phyloP scores from a whole-genome alignment of 208 protist genomes.

The Borovskyia barvae region DNA sequence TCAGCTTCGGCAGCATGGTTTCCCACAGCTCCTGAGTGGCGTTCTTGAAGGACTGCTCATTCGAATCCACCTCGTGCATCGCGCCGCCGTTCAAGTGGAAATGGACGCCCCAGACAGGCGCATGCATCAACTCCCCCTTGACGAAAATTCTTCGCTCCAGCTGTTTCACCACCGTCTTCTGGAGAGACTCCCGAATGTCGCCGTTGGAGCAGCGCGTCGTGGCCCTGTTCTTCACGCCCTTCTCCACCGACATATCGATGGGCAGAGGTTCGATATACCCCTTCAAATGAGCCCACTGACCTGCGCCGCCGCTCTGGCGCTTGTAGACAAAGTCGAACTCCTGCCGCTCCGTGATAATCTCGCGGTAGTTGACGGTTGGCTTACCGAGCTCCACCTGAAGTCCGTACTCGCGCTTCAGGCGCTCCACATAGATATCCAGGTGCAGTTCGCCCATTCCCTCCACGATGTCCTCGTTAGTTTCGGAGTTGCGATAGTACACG shows the following conservation, averaged over 20 bases:
- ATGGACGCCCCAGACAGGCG: slow-evolving; percentile 95
- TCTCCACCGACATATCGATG: slow-evolving; percentile 91
- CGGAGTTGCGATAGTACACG: slow-evolving; percentile 89
- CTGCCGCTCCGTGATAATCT: slow-evolving; percentile 88
- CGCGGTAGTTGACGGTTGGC: slow-evolving; percentile 97
- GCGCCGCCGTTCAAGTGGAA: slow-evolving; percentile 95
- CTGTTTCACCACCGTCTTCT: slow-evolving; percentile 92
- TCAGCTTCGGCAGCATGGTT: slow-evolving; percentile 85
- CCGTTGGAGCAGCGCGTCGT: slow-evolving; percentile 92
- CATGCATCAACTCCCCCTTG: slow-evolving; percentile 94
- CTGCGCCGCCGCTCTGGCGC: slow-evolving; percentile 98
- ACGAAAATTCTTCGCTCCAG: slow-evolving; percentile 91
- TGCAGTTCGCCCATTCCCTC: slow-evolving; percentile 98
- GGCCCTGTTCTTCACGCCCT: slow-evolving; percentile 84
- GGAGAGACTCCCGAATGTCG: slow-evolving; percentile 92
- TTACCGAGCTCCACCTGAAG: slow-evolving; percentile 90
- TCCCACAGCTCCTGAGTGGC: slow-evolving; percentile 94
- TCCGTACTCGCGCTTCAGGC: slow-evolving; percentile 94
- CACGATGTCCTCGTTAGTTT: slow-evolving; percentile 95
- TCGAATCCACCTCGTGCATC: slow-evolving; percentile 99
- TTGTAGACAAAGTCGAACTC: slow-evolving; percentile 98
- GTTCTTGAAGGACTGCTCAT: slow-evolving; percentile 97
- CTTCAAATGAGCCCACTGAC: slow-evolving; percentile 97
- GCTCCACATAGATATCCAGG: slow-evolving; percentile 96
- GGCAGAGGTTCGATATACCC: slow-evolving; percentile 90